Percentiles rank a stretch among this genome's conserved stretches.
phyloP scores from a whole-genome alignment of 495 filamentous ascomycete species.

The Cercophora sp. region DNA sequence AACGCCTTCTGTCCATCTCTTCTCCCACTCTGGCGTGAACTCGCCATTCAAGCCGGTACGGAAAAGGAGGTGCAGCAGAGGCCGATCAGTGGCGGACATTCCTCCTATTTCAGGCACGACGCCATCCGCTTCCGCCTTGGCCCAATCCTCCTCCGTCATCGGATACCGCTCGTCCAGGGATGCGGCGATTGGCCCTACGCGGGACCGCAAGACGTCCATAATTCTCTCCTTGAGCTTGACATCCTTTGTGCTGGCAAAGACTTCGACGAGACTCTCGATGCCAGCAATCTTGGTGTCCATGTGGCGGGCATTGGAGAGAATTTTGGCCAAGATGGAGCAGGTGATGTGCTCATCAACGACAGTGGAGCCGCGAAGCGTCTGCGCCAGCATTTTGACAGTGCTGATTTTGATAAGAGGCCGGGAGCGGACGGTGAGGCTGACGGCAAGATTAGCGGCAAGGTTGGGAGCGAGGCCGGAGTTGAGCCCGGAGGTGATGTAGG shows the following conservation, averaged over 20 bases:
- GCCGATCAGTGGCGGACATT: not conserved
- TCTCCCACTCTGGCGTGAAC: too few species aligned
- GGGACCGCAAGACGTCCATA: constrained; percentile 21
- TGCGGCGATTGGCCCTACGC: constrained; percentile 30
- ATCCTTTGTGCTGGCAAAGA: constrained; percentile 16
- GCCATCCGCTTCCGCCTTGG: constrained; percentile 14
- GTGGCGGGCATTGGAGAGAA: constrained; percentile 30
- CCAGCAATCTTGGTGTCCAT: constrained; percentile 31
- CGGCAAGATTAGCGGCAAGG: too few species aligned
- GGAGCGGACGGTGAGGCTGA: too few species aligned
- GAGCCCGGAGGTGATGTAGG: too few species aligned
- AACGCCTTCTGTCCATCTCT: too few species aligned
- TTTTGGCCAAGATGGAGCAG: constrained; percentile 21
- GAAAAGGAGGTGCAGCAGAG: not conserved
- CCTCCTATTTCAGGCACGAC: constrained; percentile 10
- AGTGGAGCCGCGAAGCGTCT: constrained; percentile 30
- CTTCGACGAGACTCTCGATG: constrained; percentile 29
- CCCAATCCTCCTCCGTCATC: constrained; percentile 27
- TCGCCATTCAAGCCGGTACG: too few species aligned
- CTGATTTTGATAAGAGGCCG: constrained; percentile 32
- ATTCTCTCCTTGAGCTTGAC: constrained; percentile 14
- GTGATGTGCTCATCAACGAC: constrained; percentile 28
- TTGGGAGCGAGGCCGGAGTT: too few species aligned
- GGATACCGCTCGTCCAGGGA: constrained; percentile 28
- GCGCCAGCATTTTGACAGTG: constrained; percentile 38